A percentile compares a stretch with the other conserved stretches of the same genome.
Evolutionary conservation across 2,329 filamentous ascomycete genomes (phyloP).

Genomic region (Hortaea werneckii): DNA sequence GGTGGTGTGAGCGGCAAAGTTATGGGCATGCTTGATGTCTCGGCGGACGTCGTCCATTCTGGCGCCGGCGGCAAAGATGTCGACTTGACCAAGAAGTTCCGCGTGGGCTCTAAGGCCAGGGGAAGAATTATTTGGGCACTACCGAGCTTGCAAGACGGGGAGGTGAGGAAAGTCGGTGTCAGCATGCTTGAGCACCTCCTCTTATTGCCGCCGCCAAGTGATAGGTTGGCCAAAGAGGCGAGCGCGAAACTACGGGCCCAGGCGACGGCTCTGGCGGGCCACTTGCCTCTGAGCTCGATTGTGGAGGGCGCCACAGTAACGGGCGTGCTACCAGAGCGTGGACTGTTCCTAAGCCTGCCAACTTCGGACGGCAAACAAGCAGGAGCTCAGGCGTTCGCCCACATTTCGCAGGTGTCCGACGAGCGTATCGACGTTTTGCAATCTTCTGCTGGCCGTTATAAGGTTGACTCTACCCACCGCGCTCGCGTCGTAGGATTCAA

Average conservation of each 20-base stretch:
- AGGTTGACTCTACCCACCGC: conserved; percentile 65
- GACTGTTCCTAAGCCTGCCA: conserved; percentile 68
- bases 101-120: conserved; percentile 73
- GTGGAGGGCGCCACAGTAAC: conserved; percentile 69
- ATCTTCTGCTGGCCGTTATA: conserved; percentile 65
- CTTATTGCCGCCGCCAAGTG: conserved; percentile 43
- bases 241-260: conserved; percentile 17
- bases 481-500: conserved; percentile 82
- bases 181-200: conserved; percentile 80
- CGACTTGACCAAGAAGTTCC: conserved; percentile 67
- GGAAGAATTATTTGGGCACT: conserved; percentile 83
- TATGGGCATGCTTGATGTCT: conserved; percentile 83
- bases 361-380: background rate
- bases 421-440: conserved; percentile 78
- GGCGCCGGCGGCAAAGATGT: conserved; percentile 56
- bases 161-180: conserved; percentile 69
- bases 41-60: conserved; percentile 82
- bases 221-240: conserved; percentile 26
- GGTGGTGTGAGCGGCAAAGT: conserved; percentile 81
- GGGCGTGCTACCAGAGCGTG: conserved; percentile 69
- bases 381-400: conserved; percentile 56
- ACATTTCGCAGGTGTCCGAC: conserved; percentile 87
- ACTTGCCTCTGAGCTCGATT: conserved; percentile 61
- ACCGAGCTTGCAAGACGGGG: conserved; percentile 51
- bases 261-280: conserved; percentile 29